These are phyloP conservation scores for Camelina laxa DNA, from an alignment of 345 rosid species.

Conservation along the genomic window DNA sequence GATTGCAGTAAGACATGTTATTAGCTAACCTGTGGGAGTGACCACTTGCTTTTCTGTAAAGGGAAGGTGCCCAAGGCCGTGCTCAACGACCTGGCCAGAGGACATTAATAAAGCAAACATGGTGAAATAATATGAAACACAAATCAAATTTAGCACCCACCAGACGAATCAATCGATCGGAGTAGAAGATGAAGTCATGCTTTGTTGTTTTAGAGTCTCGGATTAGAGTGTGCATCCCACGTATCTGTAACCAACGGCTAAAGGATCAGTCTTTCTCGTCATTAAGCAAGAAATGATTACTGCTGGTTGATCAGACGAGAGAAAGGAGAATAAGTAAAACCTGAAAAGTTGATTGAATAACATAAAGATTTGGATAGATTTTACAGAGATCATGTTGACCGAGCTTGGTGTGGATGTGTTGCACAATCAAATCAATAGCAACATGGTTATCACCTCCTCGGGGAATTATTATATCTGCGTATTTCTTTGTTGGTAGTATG, in stretches of 20 bases:
- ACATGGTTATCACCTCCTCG: conserved; percentile 99
- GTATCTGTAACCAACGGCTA: conserved; percentile 57
- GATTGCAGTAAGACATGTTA: background rate
- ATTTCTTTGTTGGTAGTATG: conserved; percentile 95
- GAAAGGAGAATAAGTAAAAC: conserved; percentile 42
- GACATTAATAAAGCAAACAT: conserved; percentile 1
- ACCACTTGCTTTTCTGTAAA: conserved; percentile 95
- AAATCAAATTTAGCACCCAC: conserved; percentile 49
- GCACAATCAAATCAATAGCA: conserved; percentile 93
- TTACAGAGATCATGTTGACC: conserved; percentile 97
- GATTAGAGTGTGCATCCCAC: conserved; percentile 97
- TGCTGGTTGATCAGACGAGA: too few relatives aligned
- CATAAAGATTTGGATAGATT: conserved; percentile 86
- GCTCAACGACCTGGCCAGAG: conserved; percentile 76
- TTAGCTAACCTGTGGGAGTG: conserved; percentile 78
- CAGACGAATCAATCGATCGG: conserved; percentile 94
- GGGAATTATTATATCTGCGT: conserved; percentile 93
- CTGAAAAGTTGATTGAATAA: conserved; percentile 96
- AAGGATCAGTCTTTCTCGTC: conserved; percentile 12
- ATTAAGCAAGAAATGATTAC: background rate
- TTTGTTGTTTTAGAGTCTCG: conserved; percentile 88
- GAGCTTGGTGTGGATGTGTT: conserved; percentile 89
- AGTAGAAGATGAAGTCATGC: conserved; percentile 91
- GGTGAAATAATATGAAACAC: background rate
- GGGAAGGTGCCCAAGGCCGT: conserved; percentile 93